Evolutionary conservation across 2,329 filamentous ascomycete species (phyloP).

Genomic region (Trichoderma cornu-damae): DNA sequence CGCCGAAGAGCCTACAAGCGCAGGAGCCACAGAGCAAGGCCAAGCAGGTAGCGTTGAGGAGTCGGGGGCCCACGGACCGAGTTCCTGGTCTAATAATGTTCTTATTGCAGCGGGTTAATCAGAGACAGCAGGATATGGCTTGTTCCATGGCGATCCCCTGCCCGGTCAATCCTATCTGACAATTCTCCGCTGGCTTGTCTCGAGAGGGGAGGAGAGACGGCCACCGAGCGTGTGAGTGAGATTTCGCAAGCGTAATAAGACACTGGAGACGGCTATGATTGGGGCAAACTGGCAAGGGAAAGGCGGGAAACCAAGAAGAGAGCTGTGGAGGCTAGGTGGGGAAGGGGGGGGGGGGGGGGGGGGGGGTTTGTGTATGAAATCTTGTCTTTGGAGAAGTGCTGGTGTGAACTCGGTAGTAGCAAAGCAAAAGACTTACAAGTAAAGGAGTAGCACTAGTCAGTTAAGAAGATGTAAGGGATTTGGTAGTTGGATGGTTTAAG

Average conservation of each 20-base stretch:
- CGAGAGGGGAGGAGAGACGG: slow-evolving; percentile 22
- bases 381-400: slow-evolving; percentile 23
- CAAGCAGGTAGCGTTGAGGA: slow-evolving; percentile 5
- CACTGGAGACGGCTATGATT: slow-evolving; percentile 24
- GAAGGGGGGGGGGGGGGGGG: no score
- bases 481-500: no score
- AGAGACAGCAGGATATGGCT: slow-evolving; percentile 19
- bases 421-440: no score
- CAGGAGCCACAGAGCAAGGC: slow-evolving; percentile 4
- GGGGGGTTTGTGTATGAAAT: no score
- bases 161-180: slow-evolving; percentile 28
- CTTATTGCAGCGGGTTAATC: slow-evolving; percentile 33
- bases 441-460: background rate
- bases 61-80: slow-evolving; percentile 31
- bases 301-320: slow-evolving; percentile 20
- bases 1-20: slow-evolving; percentile 25
- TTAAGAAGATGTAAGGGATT: background rate
- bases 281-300: slow-evolving; percentile 20
- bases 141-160: slow-evolving; percentile 32
- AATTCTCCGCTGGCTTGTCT: slow-evolving; percentile 36
- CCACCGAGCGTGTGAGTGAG: slow-evolving; percentile 23
- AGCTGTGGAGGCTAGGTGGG: slow-evolving; percentile 19
- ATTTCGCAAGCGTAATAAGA: slow-evolving; percentile 28
- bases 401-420: slow-evolving; percentile 23
- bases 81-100: slow-evolving; percentile 27